Base-by-base conservation (phyloP, 1,284 basidiomycete species). In the Cutaneotrichosporon sp. region DNA sequence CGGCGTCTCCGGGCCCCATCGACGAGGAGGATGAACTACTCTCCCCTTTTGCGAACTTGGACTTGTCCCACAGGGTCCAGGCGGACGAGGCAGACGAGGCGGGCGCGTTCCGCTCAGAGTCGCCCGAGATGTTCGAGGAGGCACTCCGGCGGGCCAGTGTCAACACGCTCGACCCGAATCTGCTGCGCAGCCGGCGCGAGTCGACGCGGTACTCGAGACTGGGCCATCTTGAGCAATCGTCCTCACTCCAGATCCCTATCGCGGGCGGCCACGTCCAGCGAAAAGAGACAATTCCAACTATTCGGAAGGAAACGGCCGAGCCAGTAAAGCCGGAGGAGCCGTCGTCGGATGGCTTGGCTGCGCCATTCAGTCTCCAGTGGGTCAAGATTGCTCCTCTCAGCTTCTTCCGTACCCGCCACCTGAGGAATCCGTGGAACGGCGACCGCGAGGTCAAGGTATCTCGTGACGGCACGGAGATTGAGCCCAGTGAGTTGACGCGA, bases 401-500 rank as follows among this genome's bases (percentile, higher is more conserved):
- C 2, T 94, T 96, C 74, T 77, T 79, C 60, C 81, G 81, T 45
- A 87, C 87, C 25, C 80, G 85, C 38, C 86, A 90, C 65, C 72
- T 94, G 48, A 83, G 90, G 34, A 96, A 96, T 66, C 87, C 88
- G 0, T 96, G 91, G 92, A 93, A 94, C 61, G 84, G 90, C 65
- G 88, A 88, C 57, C 79, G 87, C 44, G 90, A 94, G 69, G 82
- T 94, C 59, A 94, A 93, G 77, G 85, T 92, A 10, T 94, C 89
- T 11, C 79, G 90, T 49, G 91, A 96, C 66, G 91, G 91, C 12
- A 94, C 91, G 1, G 91, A 96, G 72, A 73, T 96, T 22, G 91
- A 94, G 71, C 89, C 91, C 2, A 68, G 74, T 74, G 55, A 66
- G 71, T 71, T 1, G 12, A 11, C 11, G 8, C 8, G n/a, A 5